Evolutionary conservation across 2,329 filamentous ascomycete species (phyloP).

Genomic region (Colletotrichum melonis): DNA sequence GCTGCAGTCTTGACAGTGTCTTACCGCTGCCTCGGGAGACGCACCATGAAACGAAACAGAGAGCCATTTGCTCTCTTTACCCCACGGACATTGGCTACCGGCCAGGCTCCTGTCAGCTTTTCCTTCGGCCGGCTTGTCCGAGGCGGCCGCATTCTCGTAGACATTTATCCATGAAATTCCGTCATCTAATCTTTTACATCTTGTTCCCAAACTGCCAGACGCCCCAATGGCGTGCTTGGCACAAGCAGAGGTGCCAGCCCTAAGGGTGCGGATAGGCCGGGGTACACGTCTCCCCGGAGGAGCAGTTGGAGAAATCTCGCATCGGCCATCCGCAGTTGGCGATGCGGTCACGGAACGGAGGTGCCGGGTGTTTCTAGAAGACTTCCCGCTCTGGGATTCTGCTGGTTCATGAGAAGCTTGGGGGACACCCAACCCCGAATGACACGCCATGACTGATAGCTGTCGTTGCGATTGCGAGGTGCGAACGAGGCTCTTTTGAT

Average conservation of each 20-base stretch:
- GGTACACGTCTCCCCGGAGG: conserved; percentile 8
- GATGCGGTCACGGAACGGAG: not conserved
- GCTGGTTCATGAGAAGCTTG: not conserved
- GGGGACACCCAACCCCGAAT: not conserved
- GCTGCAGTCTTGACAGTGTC: conserved; percentile 23
- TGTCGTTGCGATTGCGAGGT: not conserved
- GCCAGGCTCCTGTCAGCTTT: not conserved
- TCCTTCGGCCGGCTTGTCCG: conserved; percentile 6
- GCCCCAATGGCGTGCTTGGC: conserved; percentile 16
- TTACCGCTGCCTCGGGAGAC: conserved; percentile 13
- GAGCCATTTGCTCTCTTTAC: not conserved
- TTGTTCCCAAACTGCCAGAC: conserved; percentile 17
- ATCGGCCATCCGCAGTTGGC: conserved; percentile 19
- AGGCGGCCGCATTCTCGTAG: not conserved
- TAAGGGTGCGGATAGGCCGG: not conserved
- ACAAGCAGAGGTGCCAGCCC: not conserved
- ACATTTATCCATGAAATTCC: not conserved
- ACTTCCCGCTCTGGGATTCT: conserved; percentile 1
- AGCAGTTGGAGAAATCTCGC: conserved; percentile 27
- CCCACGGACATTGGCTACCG: not conserved
- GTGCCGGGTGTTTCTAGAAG: conserved; percentile 14
- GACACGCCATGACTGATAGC: not conserved
- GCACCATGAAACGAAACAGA: conserved; percentile 22
- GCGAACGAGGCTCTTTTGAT: not conserved
- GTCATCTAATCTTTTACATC: conserved; percentile 11